Evolutionary conservation across 441 rosid species (phyloP), one percentile per base, ranked within the genome.

Genomic region (Populus hybrid): DNA sequence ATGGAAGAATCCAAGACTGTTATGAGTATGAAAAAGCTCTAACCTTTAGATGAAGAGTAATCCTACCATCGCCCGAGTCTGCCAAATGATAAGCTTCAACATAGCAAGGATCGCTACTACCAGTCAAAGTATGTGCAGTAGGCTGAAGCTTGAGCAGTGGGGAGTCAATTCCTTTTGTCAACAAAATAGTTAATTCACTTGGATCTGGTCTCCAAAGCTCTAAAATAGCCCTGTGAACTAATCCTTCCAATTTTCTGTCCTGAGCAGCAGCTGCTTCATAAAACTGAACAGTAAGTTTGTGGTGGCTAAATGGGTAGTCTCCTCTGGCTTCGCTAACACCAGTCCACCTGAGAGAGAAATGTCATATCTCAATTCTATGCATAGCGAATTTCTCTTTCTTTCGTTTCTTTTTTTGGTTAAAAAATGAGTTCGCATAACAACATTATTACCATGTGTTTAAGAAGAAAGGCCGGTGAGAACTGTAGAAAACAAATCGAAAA

Each of bases 181-280:
- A 88, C 86, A 94, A 84, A 78, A 90, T 89, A 73, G 94, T 88
- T 80, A 96, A 75, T 78, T 96, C 99, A 80, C 91, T 93, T 69
- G 99, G 98, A 67, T 94, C 86, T n/a, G 99, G 98, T 86, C 94
- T 91, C 99, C 98, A 96, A 76, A 96, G 98, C 90, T 96, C 99
- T 81, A 96, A 85, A 85, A 94, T 96, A 74, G 98, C 99, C 84
- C 90, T 92, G 87, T 94, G 99, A 87, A 96, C 97, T 82, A 94
- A 82, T 64, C 94, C 96, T 89, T 96, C 99, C 86, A 94, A 82
- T 87, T 92, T 94, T 82, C 99, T 91, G 83, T 94, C 98, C 87
- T 94, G 99, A 67, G 99, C 99, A 73, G 98, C 98, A 82, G 98
- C 89, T 61, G 98, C 91, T 81, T 94, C 99, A 72, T 96, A 96